These are phyloP conservation scores for Cyberlindnera japonica DNA, from an alignment of 805 yeast genomes.

Conservation along the genomic window DNA sequence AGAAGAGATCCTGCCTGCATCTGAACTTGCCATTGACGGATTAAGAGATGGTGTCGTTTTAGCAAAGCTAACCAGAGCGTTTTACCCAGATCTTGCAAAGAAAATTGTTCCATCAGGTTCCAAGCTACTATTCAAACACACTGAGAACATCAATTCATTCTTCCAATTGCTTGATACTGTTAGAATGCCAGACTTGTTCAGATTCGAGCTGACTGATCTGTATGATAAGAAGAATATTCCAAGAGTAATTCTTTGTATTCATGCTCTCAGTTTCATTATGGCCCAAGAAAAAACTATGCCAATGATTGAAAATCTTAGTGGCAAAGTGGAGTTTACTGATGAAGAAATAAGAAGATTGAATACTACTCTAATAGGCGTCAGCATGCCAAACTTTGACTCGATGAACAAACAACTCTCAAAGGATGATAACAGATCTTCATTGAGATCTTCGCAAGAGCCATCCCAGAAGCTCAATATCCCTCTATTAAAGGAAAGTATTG, in stretches of 20 bases:
- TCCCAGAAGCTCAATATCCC: conserved; percentile 20
- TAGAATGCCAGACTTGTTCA: conserved; percentile 80
- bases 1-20: conserved; percentile 53
- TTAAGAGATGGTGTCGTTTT: conserved; percentile 81
- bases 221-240: conserved; percentile 92
- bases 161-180: conserved; percentile 65
- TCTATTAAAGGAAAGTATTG: conserved; percentile 6
- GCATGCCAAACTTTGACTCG: conserved; percentile 72
- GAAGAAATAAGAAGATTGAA: conserved; percentile 70
- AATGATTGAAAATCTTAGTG: conserved; percentile 57
- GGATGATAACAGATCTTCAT: no score
- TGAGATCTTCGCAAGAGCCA: no score
- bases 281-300: conserved; percentile 54
- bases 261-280: conserved; percentile 78
- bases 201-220: conserved; percentile 88
- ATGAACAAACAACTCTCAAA: conserved; percentile 42
- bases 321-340: conserved; percentile 56
- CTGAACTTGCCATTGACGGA: conserved; percentile 53
- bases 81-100: conserved; percentile 62
- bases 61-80: conserved; percentile 70
- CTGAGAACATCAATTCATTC: conserved; percentile 87
- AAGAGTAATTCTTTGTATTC: conserved; percentile 88
- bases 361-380: conserved; percentile 57
- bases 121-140: conserved; percentile 79
- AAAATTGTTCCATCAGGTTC: conserved; percentile 48